Conservation (phyloP, 306 rosid species). For the Psophocarpus tetragonolobus region DNA sequence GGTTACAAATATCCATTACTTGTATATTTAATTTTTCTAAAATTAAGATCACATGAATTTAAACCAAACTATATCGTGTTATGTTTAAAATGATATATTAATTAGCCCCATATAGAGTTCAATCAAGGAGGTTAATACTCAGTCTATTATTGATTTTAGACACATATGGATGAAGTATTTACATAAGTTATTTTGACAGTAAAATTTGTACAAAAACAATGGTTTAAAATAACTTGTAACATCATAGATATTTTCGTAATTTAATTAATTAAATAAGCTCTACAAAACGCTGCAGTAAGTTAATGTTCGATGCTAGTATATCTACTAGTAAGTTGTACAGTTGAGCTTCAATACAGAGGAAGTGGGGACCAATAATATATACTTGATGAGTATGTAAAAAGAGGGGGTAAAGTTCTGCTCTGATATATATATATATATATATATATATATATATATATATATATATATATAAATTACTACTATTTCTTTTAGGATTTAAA, state of each 20-base stretch:
- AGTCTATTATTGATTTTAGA: neutral
- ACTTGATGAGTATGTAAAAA: neutral
- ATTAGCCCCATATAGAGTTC: neutral
- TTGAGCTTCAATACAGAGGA: neutral
- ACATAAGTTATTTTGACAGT: neutral
- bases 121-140: neutral
- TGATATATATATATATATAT: neutral
- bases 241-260: neutral
- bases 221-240: neutral
- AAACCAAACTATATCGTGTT: neutral
- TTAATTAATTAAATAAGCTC: neutral
- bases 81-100: neutral
- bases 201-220: neutral
- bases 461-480: too few species aligned
- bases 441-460: too few species aligned
- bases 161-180: neutral
- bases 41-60: neutral
- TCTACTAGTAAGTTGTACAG: neutral
- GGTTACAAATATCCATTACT: neutral
- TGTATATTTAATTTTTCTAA: neutral
- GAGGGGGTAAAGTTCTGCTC: neutral
- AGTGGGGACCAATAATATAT: constrained; percentile 3
- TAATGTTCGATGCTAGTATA: neutral
- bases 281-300: neutral
- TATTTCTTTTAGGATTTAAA: neutral